phyloP scores from a whole-genome alignment of 179 eudicot species.

The Drosera spatulata region DNA sequence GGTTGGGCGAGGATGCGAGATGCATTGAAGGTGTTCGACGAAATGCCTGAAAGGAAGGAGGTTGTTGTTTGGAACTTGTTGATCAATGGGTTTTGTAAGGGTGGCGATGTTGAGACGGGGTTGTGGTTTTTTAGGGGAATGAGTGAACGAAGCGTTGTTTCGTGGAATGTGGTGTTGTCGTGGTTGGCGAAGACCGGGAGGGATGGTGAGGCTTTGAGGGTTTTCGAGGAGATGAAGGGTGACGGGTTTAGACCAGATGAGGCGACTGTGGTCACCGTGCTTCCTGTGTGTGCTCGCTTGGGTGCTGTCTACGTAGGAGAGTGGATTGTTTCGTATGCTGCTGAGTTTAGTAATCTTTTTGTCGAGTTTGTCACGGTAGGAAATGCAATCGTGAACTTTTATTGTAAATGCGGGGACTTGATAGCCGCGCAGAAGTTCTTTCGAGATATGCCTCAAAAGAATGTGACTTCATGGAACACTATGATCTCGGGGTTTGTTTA shows the following conservation, averaged over 20 bases:
- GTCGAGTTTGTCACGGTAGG: constrained; percentile 38
- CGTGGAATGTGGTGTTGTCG: constrained; percentile 69
- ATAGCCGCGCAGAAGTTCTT: constrained; percentile 37
- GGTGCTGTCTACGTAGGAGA: constrained; percentile 36
- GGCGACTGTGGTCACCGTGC: constrained; percentile 45
- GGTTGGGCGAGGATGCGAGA: constrained; percentile 32
- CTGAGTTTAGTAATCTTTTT: constrained; percentile 34
- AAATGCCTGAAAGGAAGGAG: constrained; percentile 41
- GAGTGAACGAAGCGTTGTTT: constrained; percentile 48
- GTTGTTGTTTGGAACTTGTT: constrained; percentile 65
- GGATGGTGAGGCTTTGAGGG: constrained; percentile 36
- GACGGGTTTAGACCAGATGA: constrained; percentile 49
- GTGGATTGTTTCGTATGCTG: constrained; percentile 39
- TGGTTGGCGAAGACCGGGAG: constrained; percentile 35
- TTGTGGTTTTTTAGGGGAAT: constrained; percentile 37
- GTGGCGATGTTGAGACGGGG: constrained; percentile 48
- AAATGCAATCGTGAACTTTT: constrained; percentile 46
- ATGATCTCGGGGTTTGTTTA: constrained; percentile 57
- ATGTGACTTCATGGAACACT: constrained; percentile 60
- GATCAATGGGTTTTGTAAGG: constrained; percentile 48
- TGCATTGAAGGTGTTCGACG: constrained; percentile 60
- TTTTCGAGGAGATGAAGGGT: constrained; percentile 37
- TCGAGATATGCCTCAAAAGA: constrained; percentile 37
- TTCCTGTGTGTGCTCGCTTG: constrained; percentile 55
- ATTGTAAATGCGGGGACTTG: constrained; percentile 50